These are phyloP conservation scores for Sugiyamaella boreocaroliniensis DNA, from an alignment of 805 yeast genomes.

Conservation along the genomic window DNA sequence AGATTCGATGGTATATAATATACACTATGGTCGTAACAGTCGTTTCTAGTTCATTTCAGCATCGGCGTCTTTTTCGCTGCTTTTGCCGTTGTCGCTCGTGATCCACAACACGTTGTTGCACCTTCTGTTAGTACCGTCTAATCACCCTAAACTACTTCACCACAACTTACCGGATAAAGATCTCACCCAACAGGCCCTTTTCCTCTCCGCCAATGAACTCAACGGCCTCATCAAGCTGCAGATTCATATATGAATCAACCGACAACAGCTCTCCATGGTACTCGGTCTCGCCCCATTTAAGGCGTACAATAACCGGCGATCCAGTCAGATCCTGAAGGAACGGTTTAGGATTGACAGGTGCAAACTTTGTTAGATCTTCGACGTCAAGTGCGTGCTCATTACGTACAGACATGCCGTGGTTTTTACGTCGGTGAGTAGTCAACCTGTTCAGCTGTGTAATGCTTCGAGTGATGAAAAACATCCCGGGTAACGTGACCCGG, in stretches of 20 bases:
- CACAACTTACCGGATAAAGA: slow-evolving; percentile 48
- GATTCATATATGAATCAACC: slow-evolving; percentile 88
- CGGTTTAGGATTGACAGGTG: slow-evolving; percentile 85
- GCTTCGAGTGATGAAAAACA: neutral
- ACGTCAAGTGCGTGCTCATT: neutral
- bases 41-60: slow-evolving; percentile 12
- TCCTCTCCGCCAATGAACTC: slow-evolving; percentile 44
- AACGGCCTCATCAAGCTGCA: slow-evolving; percentile 61
- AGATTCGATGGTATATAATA: neutral
- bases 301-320: slow-evolving; percentile 62
- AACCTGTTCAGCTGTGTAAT: neutral
- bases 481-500: neutral
- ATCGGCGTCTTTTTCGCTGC: slow-evolving; percentile 15
- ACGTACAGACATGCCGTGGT: slow-evolving; percentile 6
- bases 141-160: neutral
- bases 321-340: slow-evolving; percentile 71
- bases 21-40: neutral
- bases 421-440: neutral
- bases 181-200: slow-evolving; percentile 59
- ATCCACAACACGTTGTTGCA: slow-evolving; percentile 87
- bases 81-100: slow-evolving; percentile 33
- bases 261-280: slow-evolving; percentile 73
- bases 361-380: slow-evolving; percentile 27
- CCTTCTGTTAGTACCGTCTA: slow-evolving; percentile 31
- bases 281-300: slow-evolving; percentile 88